phyloP scores from a whole-genome alignment of 306 rosid species.

The Cucumis cinereus region DNA sequence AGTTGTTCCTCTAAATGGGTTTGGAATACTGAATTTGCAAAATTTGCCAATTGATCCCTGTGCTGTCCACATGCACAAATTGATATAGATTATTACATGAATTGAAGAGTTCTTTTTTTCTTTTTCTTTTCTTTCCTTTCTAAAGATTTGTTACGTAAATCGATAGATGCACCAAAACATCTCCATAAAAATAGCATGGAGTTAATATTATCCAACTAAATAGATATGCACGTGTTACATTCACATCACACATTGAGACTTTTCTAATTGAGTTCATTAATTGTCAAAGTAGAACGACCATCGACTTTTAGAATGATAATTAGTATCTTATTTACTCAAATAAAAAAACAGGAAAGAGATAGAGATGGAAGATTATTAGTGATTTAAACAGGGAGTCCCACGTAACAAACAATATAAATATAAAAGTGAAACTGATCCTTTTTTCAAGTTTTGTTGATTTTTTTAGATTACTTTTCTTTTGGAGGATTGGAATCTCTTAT shows the following conservation, averaged over 20 bases:
- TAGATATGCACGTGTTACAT: neutral
- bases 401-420: neutral
- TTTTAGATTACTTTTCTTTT: conserved; percentile 2
- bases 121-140: neutral
- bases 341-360: neutral
- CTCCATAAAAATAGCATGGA: no score
- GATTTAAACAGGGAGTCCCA: neutral
- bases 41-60: neutral
- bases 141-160: neutral
- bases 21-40: neutral
- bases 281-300: no score
- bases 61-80: neutral
- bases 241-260: neutral
- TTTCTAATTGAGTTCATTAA: no score
- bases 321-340: no score
- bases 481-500: conserved; percentile 24
- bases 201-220: no score
- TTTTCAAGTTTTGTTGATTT: neutral
- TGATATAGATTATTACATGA: neutral
- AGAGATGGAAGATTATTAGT: neutral
- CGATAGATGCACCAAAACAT: neutral
- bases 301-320: no score
- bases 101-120: neutral
- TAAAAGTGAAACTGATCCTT: neutral
- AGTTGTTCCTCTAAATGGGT: neutral